phyloP scores from a whole-genome alignment of 1,284 basidiomycete species.

The Leccinum griseonigrum region DNA sequence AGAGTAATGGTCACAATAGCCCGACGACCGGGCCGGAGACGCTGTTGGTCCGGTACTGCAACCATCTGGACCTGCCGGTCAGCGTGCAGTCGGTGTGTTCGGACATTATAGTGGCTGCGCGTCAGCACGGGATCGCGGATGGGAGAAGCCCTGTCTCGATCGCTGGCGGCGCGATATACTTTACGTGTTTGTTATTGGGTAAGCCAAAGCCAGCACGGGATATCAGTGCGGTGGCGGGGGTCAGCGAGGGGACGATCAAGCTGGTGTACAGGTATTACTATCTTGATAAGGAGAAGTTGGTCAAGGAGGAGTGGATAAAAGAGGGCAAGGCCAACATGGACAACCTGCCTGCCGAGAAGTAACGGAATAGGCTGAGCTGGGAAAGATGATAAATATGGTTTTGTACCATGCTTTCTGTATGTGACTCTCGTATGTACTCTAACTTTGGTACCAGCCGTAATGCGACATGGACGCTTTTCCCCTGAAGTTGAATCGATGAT shows the following conservation, averaged over 20 bases:
- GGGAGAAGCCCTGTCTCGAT: constrained; percentile 95
- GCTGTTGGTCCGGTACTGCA: constrained; percentile 91
- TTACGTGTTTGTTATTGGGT: constrained; percentile 83
- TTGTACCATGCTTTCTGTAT: constrained; percentile 20
- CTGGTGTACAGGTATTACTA: constrained; percentile 78
- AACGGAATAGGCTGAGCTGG: background rate
- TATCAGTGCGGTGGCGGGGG: constrained; percentile 92
- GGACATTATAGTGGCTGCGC: constrained; percentile 81
- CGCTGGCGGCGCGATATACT: constrained; percentile 93
- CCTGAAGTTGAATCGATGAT: background rate
- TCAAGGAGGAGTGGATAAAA: constrained; percentile 80
- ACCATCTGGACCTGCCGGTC: constrained; percentile 87
- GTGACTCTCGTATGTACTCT: constrained; percentile 17
- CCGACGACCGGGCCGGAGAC: constrained; percentile 74
- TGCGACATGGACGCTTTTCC: background rate
- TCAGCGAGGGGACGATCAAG: constrained; percentile 97
- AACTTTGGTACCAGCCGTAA: constrained; percentile 10
- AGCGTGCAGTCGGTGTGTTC: constrained; percentile 81
- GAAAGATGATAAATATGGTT: background rate
- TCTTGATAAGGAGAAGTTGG: constrained; percentile 65
- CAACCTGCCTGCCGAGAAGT: constrained; percentile 29
- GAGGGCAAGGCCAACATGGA: constrained; percentile 68
- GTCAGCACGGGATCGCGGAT: constrained; percentile 85
- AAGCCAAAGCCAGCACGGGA: constrained; percentile 76
- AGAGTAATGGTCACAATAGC: constrained; percentile 34